Conservation (phyloP, 1,139 yeast species). For the Spathaspora sp. region DNA sequence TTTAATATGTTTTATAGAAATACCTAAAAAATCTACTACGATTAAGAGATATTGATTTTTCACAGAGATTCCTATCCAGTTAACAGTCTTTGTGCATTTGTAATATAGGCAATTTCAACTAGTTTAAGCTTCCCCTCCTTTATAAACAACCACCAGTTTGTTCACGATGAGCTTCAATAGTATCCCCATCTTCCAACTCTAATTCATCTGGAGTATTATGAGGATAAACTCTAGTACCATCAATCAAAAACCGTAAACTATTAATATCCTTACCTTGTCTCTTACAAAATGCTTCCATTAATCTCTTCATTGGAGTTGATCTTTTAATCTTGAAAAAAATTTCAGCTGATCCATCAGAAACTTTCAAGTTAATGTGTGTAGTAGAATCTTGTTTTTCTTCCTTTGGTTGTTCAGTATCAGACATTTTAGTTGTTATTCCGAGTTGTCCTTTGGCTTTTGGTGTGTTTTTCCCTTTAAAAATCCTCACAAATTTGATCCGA, state of each 20-base stretch:
- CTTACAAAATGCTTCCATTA: slow-evolving; percentile 97
- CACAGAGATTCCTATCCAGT: too few relatives aligned
- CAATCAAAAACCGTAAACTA: slow-evolving; percentile 84
- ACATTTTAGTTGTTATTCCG: slow-evolving; percentile 19
- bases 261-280: slow-evolving; percentile 90
- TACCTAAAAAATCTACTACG: neutral
- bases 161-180: slow-evolving; percentile 97
- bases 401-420: slow-evolving; percentile 44
- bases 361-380: slow-evolving; percentile 83
- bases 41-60: too few relatives aligned
- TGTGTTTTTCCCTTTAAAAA: neutral
- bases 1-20: too few relatives aligned
- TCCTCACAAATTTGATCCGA: neutral
- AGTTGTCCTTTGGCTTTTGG: slow-evolving; percentile 1
- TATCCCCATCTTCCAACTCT: slow-evolving; percentile 93
- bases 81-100: too few relatives aligned
- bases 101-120: neutral
- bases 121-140: neutral
- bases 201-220: slow-evolving; percentile 90
- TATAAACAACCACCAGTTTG: slow-evolving; percentile 63
- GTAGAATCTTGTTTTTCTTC: slow-evolving; percentile 64
- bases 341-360: slow-evolving; percentile 89
- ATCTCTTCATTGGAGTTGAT: slow-evolving; percentile 87
- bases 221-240: slow-evolving; percentile 86
- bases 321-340: slow-evolving; percentile 94